These are phyloP conservation scores for Jackrogersella minutella DNA, from an alignment of 495 filamentous ascomycete genomes.

Conservation along the genomic window DNA sequence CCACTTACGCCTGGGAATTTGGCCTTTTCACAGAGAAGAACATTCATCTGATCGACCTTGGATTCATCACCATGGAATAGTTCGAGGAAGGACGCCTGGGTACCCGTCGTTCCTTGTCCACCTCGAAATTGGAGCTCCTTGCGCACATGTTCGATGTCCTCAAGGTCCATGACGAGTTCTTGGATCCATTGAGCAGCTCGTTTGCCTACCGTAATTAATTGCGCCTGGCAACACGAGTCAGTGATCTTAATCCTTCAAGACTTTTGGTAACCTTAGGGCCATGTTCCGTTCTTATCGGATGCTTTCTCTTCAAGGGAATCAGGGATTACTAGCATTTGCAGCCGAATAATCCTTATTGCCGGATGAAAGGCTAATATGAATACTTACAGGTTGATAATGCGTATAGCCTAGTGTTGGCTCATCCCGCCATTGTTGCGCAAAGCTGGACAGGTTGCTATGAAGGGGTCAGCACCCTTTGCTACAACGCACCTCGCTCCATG, in stretches of 20 bases:
- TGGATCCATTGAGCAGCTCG: slow-evolving; percentile 82
- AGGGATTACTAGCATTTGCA: background rate
- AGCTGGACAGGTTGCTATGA: slow-evolving; percentile 72
- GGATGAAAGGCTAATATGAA: background rate
- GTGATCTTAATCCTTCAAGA: background rate
- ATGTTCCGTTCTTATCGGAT: background rate
- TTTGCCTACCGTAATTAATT: slow-evolving; percentile 86
- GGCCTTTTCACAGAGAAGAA: slow-evolving; percentile 82
- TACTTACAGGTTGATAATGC: slow-evolving; percentile 64
- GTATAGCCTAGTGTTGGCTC: slow-evolving; percentile 78
- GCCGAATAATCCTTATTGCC: background rate
- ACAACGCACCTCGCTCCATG: background rate
- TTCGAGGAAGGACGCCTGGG: slow-evolving; percentile 75
- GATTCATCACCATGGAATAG: slow-evolving; percentile 78
- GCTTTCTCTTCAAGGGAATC: background rate
- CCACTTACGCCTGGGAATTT: slow-evolving; percentile 67
- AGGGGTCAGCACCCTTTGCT: background rate
- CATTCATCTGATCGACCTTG: slow-evolving; percentile 81
- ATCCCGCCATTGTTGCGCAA: slow-evolving; percentile 76
- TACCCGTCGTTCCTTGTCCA: slow-evolving; percentile 66
- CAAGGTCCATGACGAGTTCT: slow-evolving; percentile 86
- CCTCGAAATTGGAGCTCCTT: slow-evolving; percentile 84
- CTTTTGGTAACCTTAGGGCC: background rate
- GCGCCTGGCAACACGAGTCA: slow-evolving; percentile 8
- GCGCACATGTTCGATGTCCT: slow-evolving; percentile 78